A percentile compares a stretch with the other conserved stretches of the same genome.
phyloP scores from a whole-genome alignment of 495 filamentous ascomycete species.

The Hypomontagnella submonticulosa region DNA sequence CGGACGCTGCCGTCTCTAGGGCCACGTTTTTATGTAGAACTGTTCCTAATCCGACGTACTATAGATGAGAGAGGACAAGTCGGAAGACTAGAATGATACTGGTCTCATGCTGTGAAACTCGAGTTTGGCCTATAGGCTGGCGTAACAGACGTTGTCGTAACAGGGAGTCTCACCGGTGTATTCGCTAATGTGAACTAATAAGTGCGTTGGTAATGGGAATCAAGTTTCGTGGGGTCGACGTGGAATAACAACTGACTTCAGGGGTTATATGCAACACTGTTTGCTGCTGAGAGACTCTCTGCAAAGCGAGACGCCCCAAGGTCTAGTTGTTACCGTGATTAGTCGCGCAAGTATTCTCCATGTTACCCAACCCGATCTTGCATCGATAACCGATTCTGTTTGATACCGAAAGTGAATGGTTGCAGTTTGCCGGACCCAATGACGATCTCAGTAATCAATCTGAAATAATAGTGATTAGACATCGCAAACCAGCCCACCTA shows the following conservation, averaged over 20 bases:
- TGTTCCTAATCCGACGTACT: background rate
- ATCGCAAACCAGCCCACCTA: background rate
- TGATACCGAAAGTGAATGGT: background rate
- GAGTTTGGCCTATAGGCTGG: background rate
- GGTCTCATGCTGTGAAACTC: constrained; percentile 26
- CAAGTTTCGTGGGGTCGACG: background rate
- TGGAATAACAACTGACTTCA: background rate
- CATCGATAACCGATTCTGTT: constrained; percentile 12
- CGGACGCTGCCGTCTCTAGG: no score
- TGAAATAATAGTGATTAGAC: background rate
- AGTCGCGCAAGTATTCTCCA: background rate
- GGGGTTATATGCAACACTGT: background rate
- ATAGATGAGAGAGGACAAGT: background rate
- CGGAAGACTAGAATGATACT: constrained; percentile 7
- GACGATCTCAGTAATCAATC: no score
- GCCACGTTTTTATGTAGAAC: background rate
- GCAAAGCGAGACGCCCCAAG: background rate
- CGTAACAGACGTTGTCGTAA: background rate
- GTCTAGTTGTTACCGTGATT: background rate
- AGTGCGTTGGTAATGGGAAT: background rate
- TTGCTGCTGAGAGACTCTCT: background rate
- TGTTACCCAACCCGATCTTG: constrained; percentile 11
- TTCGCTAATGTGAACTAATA: background rate
- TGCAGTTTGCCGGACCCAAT: background rate
- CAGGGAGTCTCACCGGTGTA: background rate